Evolutionary conservation across 495 filamentous ascomycete species (phyloP), one percentile per base, ranked within the genome.

Genomic region (Amniculicola lignicola): DNA sequence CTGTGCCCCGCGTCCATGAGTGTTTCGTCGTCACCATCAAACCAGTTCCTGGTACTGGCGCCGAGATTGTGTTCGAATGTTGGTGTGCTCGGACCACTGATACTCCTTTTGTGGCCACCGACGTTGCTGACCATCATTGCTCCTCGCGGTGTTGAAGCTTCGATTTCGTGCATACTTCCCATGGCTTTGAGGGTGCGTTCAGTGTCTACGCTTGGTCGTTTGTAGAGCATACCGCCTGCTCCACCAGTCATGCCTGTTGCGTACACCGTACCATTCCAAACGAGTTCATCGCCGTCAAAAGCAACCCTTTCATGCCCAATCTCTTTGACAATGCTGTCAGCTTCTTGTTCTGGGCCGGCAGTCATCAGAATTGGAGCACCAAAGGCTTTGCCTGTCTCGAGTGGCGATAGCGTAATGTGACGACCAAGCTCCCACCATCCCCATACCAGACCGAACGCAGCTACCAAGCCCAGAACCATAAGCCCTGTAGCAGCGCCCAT

Each of bases 381-480:
- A 27, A 63, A 63, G 9, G 60, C 60, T 23, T 53, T 58, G 0
- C 53, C 54, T 2, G 54, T 63, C 31, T 63, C 60, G 21, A 63
- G 50, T 1, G 60, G 54, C 0, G 53, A 54, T 2, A 63, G 47
- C 0, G 54, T 47, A 9, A 59, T 42, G 18, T 57, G 38, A 10
- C 44, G 60, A 12, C 39, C 25, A 25, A 63, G 54, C 21, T 63
- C 25, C 54, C 60, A 54, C 33, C 31, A 63, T 10, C 60, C 60
- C 54, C 54, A 63, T 9, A 63, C 36, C 11, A 59, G 43, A 2
- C 28, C 9, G 40, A 63, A 16, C 3, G 43, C 54, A 14, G 42
- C 48, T 16, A 39, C 39, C 3, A 49, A 29, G n/a, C 54, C 54
- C 15, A 63, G 33, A n/a, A 50, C 22, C 47, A 59, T 63, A 28